These are phyloP conservation scores for rapeseed (Brassica napus) DNA, from an alignment of 345 rosid genomes.

Conservation along the genomic window DNA sequence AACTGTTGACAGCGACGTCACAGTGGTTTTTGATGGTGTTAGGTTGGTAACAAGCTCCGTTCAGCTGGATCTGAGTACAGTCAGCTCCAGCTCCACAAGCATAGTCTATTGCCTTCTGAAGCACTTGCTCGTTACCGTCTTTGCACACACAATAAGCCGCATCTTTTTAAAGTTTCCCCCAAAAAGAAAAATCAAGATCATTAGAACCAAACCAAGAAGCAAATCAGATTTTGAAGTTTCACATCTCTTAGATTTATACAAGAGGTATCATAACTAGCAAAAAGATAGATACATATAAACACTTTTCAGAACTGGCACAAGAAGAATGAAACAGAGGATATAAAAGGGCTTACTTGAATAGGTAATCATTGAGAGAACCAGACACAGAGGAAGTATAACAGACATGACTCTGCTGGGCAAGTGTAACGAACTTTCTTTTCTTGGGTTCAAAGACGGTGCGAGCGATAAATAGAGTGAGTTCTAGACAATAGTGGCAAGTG, in stretches of 20 bases:
- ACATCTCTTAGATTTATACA: neutral
- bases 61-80: conserved; percentile 55
- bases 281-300: neutral
- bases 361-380: conserved; percentile 60
- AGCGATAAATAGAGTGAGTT: conserved; percentile 19
- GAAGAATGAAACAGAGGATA: conserved; percentile 10
- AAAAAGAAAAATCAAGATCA: neutral
- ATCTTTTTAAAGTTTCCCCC: conserved; percentile 33
- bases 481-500: conserved; percentile 31
- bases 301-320: neutral
- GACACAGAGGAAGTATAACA: conserved; percentile 47
- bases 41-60: conserved; percentile 79
- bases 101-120: conserved; percentile 77
- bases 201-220: neutral
- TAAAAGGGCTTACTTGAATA: conserved; percentile 60
- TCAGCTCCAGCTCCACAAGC: conserved; percentile 97
- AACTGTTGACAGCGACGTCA: conserved; percentile 44
- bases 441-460: conserved; percentile 11
- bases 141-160: conserved; percentile 81
- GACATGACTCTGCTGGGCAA: conserved; percentile 47
- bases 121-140: conserved; percentile 60
- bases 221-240: neutral
- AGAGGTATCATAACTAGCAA: conserved; percentile 1
- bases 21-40: conserved; percentile 59
- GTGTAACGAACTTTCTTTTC: neutral